A percentile compares a stretch with the other conserved stretches of the same genome.
Evolutionary conservation across 169 alveolate species (phyloP).

Genomic region (Cryptosporidium xiaoi): DNA sequence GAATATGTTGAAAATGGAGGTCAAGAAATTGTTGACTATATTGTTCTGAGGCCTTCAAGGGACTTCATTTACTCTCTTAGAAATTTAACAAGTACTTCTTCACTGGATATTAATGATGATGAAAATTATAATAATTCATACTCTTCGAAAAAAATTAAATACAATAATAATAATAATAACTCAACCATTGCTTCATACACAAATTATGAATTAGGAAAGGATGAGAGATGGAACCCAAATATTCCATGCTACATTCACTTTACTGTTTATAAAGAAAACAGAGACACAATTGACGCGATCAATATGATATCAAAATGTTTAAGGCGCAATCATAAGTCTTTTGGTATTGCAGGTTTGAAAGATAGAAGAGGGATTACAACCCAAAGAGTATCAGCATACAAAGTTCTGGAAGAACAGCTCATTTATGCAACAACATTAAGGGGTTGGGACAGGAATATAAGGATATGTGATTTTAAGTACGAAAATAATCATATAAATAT

Average conservation of each 20-base stretch:
- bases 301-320: constrained; percentile 86
- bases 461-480: constrained; percentile 85
- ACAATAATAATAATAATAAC: not conserved
- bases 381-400: constrained; percentile 79
- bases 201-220: constrained; percentile 5
- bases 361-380: constrained; percentile 94
- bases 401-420: constrained; percentile 80
- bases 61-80: constrained; percentile 46
- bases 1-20: not conserved
- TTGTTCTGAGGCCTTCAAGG: constrained; percentile 47
- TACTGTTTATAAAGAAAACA: constrained; percentile 87
- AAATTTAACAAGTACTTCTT: not conserved
- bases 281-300: constrained; percentile 91
- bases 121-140: not conserved
- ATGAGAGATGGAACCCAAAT: constrained; percentile 61
- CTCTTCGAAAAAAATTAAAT: not conserved
- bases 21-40: constrained; percentile 1
- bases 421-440: constrained; percentile 79
- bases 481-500: constrained; percentile 84
- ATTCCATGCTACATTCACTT: constrained; percentile 80
- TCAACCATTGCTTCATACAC: not conserved
- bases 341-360: constrained; percentile 91
- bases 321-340: constrained; percentile 84
- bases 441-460: constrained; percentile 83
- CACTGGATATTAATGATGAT: not conserved